Conservation (phyloP, 257 asterid genomes). For the Forsythia suspensa region DNA sequence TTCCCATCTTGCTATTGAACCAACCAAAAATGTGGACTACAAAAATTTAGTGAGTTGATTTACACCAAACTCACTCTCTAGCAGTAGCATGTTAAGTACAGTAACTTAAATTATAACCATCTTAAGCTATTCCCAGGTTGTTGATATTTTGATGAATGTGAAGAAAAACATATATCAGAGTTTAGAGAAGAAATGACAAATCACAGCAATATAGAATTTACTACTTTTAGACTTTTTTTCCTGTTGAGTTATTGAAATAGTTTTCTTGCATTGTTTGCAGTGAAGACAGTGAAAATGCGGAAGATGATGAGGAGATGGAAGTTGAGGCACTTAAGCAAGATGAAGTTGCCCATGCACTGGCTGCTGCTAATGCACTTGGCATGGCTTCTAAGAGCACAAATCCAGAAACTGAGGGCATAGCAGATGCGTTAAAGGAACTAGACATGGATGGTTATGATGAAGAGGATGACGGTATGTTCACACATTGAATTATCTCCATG, state of each 20-base stretch:
- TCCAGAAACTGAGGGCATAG: slow-evolving; percentile 47
- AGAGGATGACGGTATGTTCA: slow-evolving; percentile 72
- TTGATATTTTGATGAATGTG: not conserved
- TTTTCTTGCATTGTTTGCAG: slow-evolving; percentile 29
- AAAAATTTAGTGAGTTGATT: too few relatives aligned
- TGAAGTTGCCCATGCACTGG: slow-evolving; percentile 63
- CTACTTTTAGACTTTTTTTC: too few relatives aligned
- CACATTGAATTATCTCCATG: not conserved
- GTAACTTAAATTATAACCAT: too few relatives aligned
- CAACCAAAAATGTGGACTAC: too few relatives aligned
- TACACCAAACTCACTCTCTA: too few relatives aligned
- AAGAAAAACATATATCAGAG: not conserved
- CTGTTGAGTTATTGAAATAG: not conserved
- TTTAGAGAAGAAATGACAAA: too few relatives aligned
- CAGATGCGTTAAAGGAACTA: slow-evolving; percentile 64
- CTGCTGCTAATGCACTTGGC: slow-evolving; percentile 76
- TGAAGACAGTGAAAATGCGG: slow-evolving; percentile 46
- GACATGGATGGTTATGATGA: slow-evolving; percentile 89
- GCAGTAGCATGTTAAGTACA: too few relatives aligned
- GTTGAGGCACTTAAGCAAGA: slow-evolving; percentile 34
- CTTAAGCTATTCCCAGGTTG: not conserved
- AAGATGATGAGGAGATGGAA: slow-evolving; percentile 50
- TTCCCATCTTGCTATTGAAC: too few relatives aligned
- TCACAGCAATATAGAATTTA: too few relatives aligned
- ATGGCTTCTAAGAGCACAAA: slow-evolving; percentile 38